phyloP scores from a whole-genome alignment of 1,139 yeast species.

The Kodamaea alishanica region DNA sequence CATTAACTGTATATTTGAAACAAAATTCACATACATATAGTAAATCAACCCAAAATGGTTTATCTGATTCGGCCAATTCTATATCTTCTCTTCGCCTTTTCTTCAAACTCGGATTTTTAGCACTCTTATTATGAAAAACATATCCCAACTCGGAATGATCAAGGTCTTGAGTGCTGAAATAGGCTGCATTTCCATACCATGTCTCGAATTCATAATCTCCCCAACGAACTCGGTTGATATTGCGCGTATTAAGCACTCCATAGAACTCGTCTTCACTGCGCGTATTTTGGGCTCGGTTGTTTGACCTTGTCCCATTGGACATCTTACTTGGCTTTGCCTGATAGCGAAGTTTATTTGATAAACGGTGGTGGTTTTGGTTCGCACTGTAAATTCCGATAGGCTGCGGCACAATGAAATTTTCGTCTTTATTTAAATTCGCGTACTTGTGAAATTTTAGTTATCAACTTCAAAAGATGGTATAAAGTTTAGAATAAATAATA shows the following conservation, averaged over 20 bases:
- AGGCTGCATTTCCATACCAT: constrained; percentile 85
- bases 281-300: too few relatives aligned
- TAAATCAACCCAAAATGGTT: constrained; percentile 51
- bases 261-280: constrained; percentile 29
- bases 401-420: too few relatives aligned
- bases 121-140: constrained; percentile 15
- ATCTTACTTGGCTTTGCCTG: too few relatives aligned
- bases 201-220: constrained; percentile 67
- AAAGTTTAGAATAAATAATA: too few relatives aligned
- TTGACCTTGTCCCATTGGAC: too few relatives aligned
- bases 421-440: too few relatives aligned
- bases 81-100: constrained; percentile 11
- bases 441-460: too few relatives aligned
- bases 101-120: constrained; percentile 11
- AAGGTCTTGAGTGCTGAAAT: constrained; percentile 43
- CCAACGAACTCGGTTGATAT: constrained; percentile 60
- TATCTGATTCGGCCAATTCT: constrained; percentile 1
- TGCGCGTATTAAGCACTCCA: constrained; percentile 58
- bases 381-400: too few relatives aligned
- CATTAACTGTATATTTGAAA: constrained; percentile 66
- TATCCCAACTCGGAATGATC: constrained; percentile 33
- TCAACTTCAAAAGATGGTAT: too few relatives aligned
- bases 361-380: too few relatives aligned
- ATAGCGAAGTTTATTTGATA: too few relatives aligned
- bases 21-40: constrained; percentile 77